Evolutionary conservation across 805 yeast genomes (phyloP), one percentile per base, ranked within the genome.

Genomic region (Cyberlindnera nakhonratchasimensis): DNA sequence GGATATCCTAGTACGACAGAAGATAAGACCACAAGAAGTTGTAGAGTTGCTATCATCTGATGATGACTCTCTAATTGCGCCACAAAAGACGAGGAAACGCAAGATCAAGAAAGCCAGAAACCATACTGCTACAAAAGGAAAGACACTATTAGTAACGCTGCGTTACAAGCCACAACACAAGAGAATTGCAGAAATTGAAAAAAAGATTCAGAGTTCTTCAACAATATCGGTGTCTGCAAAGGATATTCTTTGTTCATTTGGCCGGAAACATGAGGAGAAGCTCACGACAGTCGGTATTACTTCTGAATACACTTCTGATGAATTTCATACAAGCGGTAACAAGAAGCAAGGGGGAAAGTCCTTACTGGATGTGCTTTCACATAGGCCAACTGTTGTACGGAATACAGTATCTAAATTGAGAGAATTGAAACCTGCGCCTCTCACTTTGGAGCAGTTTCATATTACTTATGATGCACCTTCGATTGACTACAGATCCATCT

Each of bases 341-440:
- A 34, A 17, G 36, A 34, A 21, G 16, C 28, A 16, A 2, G 47
- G 42, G n/a, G 34, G 45, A 6, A 29, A 17, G n/a, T 43, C 57
- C 10, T 35, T 45, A n/a, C 21, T 44, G 21, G 43, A 41, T 6
- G 23, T 48, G 7, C 22, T 54, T 6, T 29, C 40, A 6, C 31
- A 42, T 12, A 40, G 37, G 8, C 31, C 42, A n/a, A 13, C 32
- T 2, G 5, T n/a, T 2, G 34, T 42, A 6, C 55, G 42, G 22
- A 40, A 48, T 21, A 44, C 53, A 13, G 37, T 58, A 3, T 51
- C 48, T 6, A 56, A 56, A 34, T 41, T 55, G 33, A 55, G 47
- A 29, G 47, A 48, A 29, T 9, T 56, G 4, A 37, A 29, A 8
- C 39, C 46, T 6, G 56, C 58, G 7, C 19, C 12, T 0, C 22